phyloP scores from a whole-genome alignment of 179 eudicot genomes.

The Camellia oleifera region DNA sequence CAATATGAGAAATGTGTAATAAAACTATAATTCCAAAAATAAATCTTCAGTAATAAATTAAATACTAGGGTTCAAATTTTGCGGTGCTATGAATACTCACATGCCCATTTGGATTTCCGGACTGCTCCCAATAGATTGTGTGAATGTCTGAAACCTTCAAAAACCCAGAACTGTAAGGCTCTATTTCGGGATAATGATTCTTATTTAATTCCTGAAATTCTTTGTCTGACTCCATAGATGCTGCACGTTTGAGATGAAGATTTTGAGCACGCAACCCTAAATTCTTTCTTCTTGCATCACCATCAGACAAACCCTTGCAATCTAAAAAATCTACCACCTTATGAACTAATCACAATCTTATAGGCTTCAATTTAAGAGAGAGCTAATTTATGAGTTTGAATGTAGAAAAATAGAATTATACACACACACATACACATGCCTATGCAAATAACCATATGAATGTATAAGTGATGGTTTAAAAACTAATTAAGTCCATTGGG shows the following conservation, averaged over 20 bases:
- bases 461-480: no score
- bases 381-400: no score
- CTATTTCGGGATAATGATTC: constrained; percentile 63
- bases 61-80: neutral
- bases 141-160: constrained; percentile 94
- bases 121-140: constrained; percentile 87
- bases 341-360: no score
- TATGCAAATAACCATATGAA: no score
- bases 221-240: constrained; percentile 46
- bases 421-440: no score
- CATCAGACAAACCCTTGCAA: no score
- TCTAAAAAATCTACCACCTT: no score
- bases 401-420: no score
- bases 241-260: constrained; percentile 25
- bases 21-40: neutral
- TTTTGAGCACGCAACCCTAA: constrained; percentile 25
- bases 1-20: neutral
- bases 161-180: constrained; percentile 70
- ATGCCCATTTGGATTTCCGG: constrained; percentile 90
- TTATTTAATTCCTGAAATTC: constrained; percentile 36
- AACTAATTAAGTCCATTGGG: no score
- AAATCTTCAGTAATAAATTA: neutral
- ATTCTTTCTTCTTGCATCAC: constrained; percentile 7
- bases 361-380: no score
- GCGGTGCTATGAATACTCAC: constrained; percentile 42